Base-by-base conservation (phyloP, 1,139 yeast genomes). In the Kodamaea arcana region DNA sequence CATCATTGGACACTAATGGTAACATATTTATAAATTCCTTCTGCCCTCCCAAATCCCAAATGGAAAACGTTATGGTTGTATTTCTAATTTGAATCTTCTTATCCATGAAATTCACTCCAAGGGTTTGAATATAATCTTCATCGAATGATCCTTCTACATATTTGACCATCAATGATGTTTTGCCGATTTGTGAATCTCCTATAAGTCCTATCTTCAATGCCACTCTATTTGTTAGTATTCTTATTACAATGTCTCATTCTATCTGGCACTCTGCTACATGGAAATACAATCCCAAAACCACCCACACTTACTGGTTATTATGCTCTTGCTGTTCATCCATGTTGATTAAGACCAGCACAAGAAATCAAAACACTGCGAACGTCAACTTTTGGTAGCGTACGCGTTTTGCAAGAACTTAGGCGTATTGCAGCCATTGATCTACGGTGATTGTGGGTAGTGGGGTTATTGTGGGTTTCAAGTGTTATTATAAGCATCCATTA, bases 141-240 rank as follows among this genome's bases (percentile, higher is more conserved):
- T 88, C 95, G 55, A 85, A 92, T 29, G 87, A 78, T 34, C 95
- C 95, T 54, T 92, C 97, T 15, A 92, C 97, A 53, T 92, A 92
- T 54, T 92, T 90, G 22, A 90, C 96, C 98, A 92, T 92, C 38
- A 92, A 63, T 8, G 97, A 87, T 0, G 99, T 92, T 54, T 92
- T 92, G 4, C 99, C 99, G n/a, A 92, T 92, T 51, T 88, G 95
- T 2, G 97, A 94, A 57, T 94, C 98, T 8, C 99, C 99, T 35
- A 92, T 81, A 36, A 92, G 75, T 7, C 97, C 98, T 15, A 92
- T 88, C 53, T 92, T 94, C 32, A 92, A 71, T 9, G 94, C 87
- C 27, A 88, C 92, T 43, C 75, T 69, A 40, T 14, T 6, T 12
- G 44, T 41, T 41, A 41, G 43, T 41, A 32, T 15, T 14, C 15